Percentiles rank a stretch among this genome's conserved stretches.
Conservation (phyloP, 2,329 filamentous ascomycete species). For the Periconia macrospinosa region DNA sequence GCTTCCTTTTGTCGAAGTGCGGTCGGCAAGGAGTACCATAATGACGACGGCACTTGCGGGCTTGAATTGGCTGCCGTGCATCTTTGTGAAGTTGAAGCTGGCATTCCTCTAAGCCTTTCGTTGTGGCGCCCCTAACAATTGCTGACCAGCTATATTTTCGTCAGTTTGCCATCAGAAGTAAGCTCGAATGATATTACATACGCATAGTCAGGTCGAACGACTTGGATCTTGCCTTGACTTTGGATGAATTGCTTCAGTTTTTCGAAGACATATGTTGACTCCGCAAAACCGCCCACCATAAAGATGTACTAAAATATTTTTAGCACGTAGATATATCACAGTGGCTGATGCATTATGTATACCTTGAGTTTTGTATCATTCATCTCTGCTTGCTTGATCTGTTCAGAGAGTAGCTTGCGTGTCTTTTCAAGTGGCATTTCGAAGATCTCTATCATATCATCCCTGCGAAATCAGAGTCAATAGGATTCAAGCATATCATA, state of each 20-base stretch:
- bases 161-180: no score
- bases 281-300: constrained; percentile 32
- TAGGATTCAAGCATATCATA: no score
- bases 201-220: constrained; percentile 19
- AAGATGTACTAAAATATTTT: constrained; percentile 17
- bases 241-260: constrained; percentile 13
- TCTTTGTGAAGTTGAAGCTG: background rate
- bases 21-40: constrained; percentile 17
- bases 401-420: no score
- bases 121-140: constrained; percentile 24
- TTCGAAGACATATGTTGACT: constrained; percentile 22
- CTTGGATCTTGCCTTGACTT: background rate
- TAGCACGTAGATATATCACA: background rate
- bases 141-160: constrained; percentile 35
- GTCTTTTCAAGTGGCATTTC: no score
- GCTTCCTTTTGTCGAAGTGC: background rate
- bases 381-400: no score
- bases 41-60: constrained; percentile 22
- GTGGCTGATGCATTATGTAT: background rate
- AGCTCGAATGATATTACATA: no score
- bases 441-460: no score
- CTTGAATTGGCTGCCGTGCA: background rate
- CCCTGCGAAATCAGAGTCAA: no score
- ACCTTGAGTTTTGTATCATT: constrained; percentile 18
- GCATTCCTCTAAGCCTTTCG: constrained; percentile 23